Base-by-base conservation (phyloP, 2,329 filamentous ascomycete genomes). In the Xylariomycetidae sp. region DNA sequence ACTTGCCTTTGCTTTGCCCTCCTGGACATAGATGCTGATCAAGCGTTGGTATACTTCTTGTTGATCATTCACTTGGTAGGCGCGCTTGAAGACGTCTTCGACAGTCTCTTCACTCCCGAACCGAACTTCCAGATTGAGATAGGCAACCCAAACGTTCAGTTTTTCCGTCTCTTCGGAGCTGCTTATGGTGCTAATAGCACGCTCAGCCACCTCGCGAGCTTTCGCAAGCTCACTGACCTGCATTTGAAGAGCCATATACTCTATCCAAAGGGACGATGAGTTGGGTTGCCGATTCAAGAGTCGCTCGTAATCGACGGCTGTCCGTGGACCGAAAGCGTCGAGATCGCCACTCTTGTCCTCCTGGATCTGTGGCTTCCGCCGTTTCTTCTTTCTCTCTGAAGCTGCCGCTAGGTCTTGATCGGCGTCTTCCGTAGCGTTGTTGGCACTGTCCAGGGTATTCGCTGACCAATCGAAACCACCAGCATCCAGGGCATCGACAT, bases 161-260 rank as follows among this genome's bases (percentile, higher is more conserved):
- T 95, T 95, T 63, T 95, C 92, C 3, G 81, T 79, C 57, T 95
- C 85, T 57, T 95, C 88, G 17, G 85, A 79, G 40, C 93, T 86
- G 59, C 86, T 85, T 65, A 98, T 96, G 12, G 84, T 93, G 54
- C 82, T 81, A 43, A 96, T 75, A 13, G 92, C 92, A 40, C 92
- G 83, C 62, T 95, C 85, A 2, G 87, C 89, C 38, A 95, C 82
- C 45, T 90, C 84, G 30, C 90, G 79, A 10, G 92, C 89, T 61
- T 88, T 92, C 40, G 82, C 78, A 14, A 93, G 71, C 61, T 98
- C 92, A 54, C 86, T 86, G 32, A 94, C 76, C 55, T 94, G 83
- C 59, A 95, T 81, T 62, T 96, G 87, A 73, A 94, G 94, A n/a
- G 89, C 88, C 87, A 98, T 96, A 65, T 98, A 98, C 46, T 86